These are phyloP conservation scores for Cystoisospora suis DNA, from an alignment of 169 alveolate genomes.

Conservation along the genomic window DNA sequence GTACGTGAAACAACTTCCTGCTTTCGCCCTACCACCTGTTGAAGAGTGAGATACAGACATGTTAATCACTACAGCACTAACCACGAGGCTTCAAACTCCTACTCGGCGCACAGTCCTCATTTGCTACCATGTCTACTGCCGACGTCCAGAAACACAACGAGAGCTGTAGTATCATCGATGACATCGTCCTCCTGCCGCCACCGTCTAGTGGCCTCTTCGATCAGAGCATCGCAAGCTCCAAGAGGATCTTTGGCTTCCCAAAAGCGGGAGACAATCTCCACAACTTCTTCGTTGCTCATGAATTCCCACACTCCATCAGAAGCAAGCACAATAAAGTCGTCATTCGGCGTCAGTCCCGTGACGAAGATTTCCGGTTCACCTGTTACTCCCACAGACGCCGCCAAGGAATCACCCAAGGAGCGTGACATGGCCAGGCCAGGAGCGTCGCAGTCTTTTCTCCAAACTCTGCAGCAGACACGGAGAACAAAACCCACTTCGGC, in stretches of 20 bases:
- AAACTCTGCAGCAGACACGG: no score
- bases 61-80: no score
- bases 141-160: conserved; percentile 61
- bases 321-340: conserved; percentile 72
- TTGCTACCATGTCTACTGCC: not conserved
- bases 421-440: conserved; percentile 93
- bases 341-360: conserved; percentile 67
- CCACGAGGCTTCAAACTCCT: no score
- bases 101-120: no score
- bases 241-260: conserved; percentile 64
- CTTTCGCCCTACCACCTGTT: no score
- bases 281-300: conserved; percentile 77
- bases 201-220: conserved; percentile 71
- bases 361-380: conserved; percentile 84
- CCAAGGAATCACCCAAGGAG: conserved; percentile 90
- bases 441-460: conserved; percentile 52
- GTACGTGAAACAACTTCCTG: no score
- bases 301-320: conserved; percentile 87
- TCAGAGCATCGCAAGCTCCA: conserved; percentile 78
- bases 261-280: conserved; percentile 70
- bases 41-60: no score
- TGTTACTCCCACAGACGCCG: conserved; percentile 86
- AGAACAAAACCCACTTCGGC: no score
- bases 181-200: conserved; percentile 73
- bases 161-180: conserved; percentile 77